These are phyloP conservation scores for Elaeagnus macrophylla DNA, from an alignment of 306 rosid species.

Conservation along the genomic window DNA sequence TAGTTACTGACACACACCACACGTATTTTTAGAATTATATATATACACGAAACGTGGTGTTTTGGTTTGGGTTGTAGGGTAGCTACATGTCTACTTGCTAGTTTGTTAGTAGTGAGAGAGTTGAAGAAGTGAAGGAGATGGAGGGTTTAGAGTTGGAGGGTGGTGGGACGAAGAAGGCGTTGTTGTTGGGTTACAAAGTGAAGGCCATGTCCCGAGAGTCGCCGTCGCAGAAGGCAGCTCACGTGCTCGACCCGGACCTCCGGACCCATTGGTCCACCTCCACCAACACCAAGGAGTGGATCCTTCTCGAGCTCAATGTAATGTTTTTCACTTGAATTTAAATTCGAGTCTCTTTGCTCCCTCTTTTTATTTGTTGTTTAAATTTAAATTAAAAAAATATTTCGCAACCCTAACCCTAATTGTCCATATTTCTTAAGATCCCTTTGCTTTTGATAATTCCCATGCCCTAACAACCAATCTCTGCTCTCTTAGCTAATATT, in stretches of 20 bases:
- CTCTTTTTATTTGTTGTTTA: not conserved
- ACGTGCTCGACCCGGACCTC: conserved; percentile 84
- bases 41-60: too few species aligned
- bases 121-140: not conserved
- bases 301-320: conserved; percentile 75
- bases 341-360: not conserved
- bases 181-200: conserved; percentile 60
- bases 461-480: too few species aligned
- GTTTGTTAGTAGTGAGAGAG: not conserved
- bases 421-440: not conserved
- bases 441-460: conserved; percentile 5
- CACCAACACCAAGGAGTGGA: conserved; percentile 97
- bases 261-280: conserved; percentile 94
- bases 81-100: too few species aligned
- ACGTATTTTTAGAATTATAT: too few species aligned
- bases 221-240: conserved; percentile 66
- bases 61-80: too few species aligned
- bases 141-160: not conserved
- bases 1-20: too few species aligned
- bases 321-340: not conserved
- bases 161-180: conserved; percentile 54
- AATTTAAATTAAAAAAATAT: too few species aligned
- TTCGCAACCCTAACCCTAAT: not conserved
- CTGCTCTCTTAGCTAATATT: too few species aligned
- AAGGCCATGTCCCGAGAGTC: conserved; percentile 84